Percentiles rank a stretch among this genome's conserved stretches.
These are phyloP conservation scores for Exidia glandulosa DNA, from an alignment of 768 basidiomycete genomes.

Conservation along the genomic window DNA sequence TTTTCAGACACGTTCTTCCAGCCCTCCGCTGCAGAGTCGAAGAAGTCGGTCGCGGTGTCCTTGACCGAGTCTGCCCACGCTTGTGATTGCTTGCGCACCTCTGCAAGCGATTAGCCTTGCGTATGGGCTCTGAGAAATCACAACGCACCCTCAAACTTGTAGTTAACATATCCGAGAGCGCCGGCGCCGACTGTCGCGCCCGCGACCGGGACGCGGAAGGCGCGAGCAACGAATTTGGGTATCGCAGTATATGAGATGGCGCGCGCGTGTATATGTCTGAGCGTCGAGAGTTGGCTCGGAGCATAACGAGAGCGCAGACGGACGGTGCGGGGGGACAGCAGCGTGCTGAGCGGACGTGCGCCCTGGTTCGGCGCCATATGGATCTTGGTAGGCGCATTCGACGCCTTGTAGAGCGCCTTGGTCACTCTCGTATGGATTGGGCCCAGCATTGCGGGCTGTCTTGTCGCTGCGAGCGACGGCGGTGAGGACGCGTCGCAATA, in stretches of 20 bases:
- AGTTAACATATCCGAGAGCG: constrained; percentile 87
- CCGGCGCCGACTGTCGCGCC: constrained; percentile 86
- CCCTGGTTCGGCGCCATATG: background rate
- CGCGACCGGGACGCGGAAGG: constrained; percentile 80
- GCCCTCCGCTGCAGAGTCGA: constrained; percentile 62
- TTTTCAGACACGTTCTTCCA: constrained; percentile 48
- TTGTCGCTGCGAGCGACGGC: too few species aligned
- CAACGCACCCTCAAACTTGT: constrained; percentile 83
- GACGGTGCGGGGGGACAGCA: background rate
- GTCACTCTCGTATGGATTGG: background rate
- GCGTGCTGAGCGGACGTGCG: background rate
- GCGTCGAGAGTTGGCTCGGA: constrained; percentile 8
- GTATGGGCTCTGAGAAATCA: background rate
- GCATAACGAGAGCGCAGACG: background rate
- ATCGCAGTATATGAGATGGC: constrained; percentile 80
- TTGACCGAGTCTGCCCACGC: constrained; percentile 57
- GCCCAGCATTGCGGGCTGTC: constrained; percentile 1
- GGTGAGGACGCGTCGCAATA: too few species aligned
- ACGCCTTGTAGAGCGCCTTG: background rate
- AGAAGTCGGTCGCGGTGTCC: constrained; percentile 57
- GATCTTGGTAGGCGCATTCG: background rate
- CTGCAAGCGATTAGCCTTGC: constrained; percentile 24
- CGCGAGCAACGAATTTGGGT: constrained; percentile 77
- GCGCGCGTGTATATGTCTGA: constrained; percentile 62
- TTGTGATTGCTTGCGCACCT: constrained; percentile 56